Evolutionary conservation across 1,284 basidiomycete species (phyloP).

Genomic region (Anthracocystis panici-leucophaei): DNA sequence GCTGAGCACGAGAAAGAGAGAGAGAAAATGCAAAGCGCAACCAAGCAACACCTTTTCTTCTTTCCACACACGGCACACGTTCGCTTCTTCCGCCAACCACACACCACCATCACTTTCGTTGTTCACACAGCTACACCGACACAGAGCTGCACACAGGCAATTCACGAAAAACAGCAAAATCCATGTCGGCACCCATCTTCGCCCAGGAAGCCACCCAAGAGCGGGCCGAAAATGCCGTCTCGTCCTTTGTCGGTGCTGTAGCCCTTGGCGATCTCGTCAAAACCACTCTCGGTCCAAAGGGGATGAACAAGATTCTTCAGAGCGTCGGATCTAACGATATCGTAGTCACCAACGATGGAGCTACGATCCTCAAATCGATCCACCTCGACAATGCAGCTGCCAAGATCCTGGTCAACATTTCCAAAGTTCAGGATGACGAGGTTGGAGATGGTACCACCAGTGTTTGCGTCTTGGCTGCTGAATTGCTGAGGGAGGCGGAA

Average conservation of each 20-base stretch:
- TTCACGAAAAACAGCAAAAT: neutral
- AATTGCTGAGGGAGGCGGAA: conserved; percentile 93
- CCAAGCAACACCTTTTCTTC: conserved; percentile 24
- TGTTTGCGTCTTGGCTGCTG: conserved; percentile 92
- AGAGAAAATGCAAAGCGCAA: neutral
- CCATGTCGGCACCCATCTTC: conserved; percentile 68
- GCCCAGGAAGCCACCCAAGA: conserved; percentile 85
- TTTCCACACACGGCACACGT: conserved; percentile 3
- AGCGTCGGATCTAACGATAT: conserved; percentile 91
- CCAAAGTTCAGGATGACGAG: conserved; percentile 99
- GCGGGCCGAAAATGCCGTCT: conserved; percentile 97
- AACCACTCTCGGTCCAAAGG: conserved; percentile 96
- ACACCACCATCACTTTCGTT: neutral
- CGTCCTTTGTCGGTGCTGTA: conserved; percentile 95
- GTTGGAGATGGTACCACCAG: conserved; percentile 97
- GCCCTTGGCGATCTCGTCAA: conserved; percentile 98
- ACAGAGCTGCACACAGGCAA: neutral
- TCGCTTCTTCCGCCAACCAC: neutral
- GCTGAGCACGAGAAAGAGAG: neutral
- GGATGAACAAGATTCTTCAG: conserved; percentile 93
- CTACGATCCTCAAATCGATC: conserved; percentile 96
- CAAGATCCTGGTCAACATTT: conserved; percentile 99
- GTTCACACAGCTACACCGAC: neutral
- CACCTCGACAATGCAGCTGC: conserved; percentile 98
- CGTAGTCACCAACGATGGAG: conserved; percentile 98